A percentile compares a stretch with the other conserved stretches of the same genome.
phyloP scores from a whole-genome alignment of 306 rosid genomes.

The Morella rubra region DNA sequence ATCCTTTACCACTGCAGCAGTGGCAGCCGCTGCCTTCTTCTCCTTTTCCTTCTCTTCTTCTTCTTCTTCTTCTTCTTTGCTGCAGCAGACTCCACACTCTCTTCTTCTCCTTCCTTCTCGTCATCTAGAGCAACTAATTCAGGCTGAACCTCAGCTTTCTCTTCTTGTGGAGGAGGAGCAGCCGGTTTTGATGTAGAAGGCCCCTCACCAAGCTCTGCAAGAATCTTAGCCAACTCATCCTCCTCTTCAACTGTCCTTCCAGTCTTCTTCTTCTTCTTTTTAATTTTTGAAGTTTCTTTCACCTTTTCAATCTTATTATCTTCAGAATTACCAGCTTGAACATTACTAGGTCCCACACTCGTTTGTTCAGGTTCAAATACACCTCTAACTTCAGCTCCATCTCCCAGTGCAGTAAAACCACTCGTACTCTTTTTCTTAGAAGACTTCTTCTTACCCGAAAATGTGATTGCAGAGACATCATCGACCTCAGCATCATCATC shows the following conservation, averaged over 20 bases:
- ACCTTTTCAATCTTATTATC: slow-evolving; percentile 53
- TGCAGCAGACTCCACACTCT: slow-evolving; percentile 81
- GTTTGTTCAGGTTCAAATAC: slow-evolving; percentile 43
- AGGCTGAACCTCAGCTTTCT: slow-evolving; percentile 52
- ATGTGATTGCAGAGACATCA: slow-evolving; percentile 45
- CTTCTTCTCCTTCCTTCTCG: slow-evolving; percentile 83
- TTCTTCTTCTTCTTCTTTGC: slow-evolving; percentile 96
- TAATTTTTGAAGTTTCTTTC: slow-evolving; percentile 65
- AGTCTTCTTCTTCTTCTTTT: slow-evolving; percentile 91
- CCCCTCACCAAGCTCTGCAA: slow-evolving; percentile 87
- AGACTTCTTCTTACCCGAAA: slow-evolving; percentile 88
- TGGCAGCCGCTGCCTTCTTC: slow-evolving; percentile 60
- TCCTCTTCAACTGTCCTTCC: slow-evolving; percentile 97
- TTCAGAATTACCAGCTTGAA: slow-evolving; percentile 33
- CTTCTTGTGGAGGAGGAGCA: slow-evolving; percentile 46
- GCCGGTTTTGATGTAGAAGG: slow-evolving; percentile 44
- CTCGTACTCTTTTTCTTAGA: slow-evolving; percentile 65
- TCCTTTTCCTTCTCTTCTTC: slow-evolving; percentile 76
- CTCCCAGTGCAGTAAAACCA: slow-evolving; percentile 38
- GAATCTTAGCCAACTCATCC: slow-evolving; percentile 91
- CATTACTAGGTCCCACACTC: slow-evolving; percentile 32
- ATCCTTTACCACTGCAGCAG: slow-evolving; percentile 34
- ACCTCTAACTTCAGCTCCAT: slow-evolving; percentile 46
- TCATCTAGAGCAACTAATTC: slow-evolving; percentile 44
- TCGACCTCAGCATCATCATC: slow-evolving; percentile 47